Evolutionary conservation across 768 basidiomycete species (phyloP), one percentile per base, ranked within the genome.

Genomic region (Mycena epipterygia): DNA sequence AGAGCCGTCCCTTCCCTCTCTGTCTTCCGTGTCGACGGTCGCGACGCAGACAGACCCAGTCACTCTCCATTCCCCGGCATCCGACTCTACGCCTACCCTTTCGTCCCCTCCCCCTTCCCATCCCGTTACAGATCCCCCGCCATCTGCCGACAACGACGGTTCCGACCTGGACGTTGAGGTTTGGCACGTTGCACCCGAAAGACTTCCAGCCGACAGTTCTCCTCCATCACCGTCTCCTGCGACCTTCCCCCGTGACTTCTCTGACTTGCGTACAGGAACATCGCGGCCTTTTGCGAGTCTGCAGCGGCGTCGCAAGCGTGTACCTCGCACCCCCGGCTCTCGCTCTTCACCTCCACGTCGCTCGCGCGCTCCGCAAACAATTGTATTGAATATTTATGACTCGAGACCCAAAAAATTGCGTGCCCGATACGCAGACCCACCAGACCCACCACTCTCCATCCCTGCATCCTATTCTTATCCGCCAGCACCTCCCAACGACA

Each of bases 351-450:
- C 23, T 41, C n/a, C 37, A 17, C 55, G 35, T 39, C 32, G 37
- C 35, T 39, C 55, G 35, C 25, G 55, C 55, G n/a, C 35, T 25
- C 37, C 55, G 1, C 35, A 57, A 41, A 57, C 53, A 8, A 55
- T 55, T 23, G 33, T 55, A 19, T 55, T 55, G 53, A 57, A 57
- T 23, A 57, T 57, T 16, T 57, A 39, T 41, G 37, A 57, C 2
- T 57, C 55, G 23, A 57, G 13, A 39, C 35, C 55, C 37, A 27
- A 37, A 39, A 57, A 1, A 57, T 25, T 5, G 9, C n/a, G 23
- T 57, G 35, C 35, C 4, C 37, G 35, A 57, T 39, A 57, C 23
- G 13, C 23, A 14, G 53, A 27, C 42, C 14, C 14, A 44, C 42
- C 23, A 14, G 53, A 27, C 42, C 14, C 14, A 44, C 42, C 42